phyloP scores from a whole-genome alignment of 192 early-diverging fungal genomes.

The Coemansia sp. region DNA sequence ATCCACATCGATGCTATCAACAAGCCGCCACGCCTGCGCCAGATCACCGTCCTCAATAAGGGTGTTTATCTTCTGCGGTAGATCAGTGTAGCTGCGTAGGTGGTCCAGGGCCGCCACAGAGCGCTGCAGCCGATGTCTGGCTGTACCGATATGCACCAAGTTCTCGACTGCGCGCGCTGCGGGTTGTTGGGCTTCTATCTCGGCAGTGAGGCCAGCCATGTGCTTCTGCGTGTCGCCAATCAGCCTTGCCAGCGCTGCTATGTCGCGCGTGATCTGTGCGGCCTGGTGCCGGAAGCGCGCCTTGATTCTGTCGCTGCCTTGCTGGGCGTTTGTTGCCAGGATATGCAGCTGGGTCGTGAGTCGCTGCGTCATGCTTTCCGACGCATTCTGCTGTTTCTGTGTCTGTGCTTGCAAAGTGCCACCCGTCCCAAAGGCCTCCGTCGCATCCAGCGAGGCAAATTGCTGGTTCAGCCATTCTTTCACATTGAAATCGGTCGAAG shows the following conservation, averaged over 20 bases:
- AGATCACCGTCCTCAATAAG: conserved; percentile 33
- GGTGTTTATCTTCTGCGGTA: conserved; percentile 33
- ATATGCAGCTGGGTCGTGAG: conserved; percentile 48
- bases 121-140: conserved; percentile 18
- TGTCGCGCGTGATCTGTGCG: conserved; percentile 40
- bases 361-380: conserved; percentile 26
- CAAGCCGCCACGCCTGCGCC: conserved; percentile 32
- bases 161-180: conserved; percentile 21
- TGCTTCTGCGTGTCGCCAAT: conserved; percentile 31
- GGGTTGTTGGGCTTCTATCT: conserved; percentile 20
- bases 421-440: neutral
- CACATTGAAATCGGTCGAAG: conserved; percentile 27
- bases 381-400: neutral
- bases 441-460: conserved; percentile 21
- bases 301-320: conserved; percentile 47
- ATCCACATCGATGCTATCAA: conserved; percentile 11
- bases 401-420: neutral
- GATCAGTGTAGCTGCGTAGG: conserved; percentile 33
- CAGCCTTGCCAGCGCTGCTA: conserved; percentile 26
- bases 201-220: conserved; percentile 13
- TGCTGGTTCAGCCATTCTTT: conserved; percentile 49
- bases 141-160: conserved; percentile 30
- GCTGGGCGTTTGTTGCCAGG: conserved; percentile 46
- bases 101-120: conserved; percentile 29
- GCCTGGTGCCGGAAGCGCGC: conserved; percentile 50